phyloP scores from a whole-genome alignment of 768 basidiomycete genomes.

The Asterophora parasitica region DNA sequence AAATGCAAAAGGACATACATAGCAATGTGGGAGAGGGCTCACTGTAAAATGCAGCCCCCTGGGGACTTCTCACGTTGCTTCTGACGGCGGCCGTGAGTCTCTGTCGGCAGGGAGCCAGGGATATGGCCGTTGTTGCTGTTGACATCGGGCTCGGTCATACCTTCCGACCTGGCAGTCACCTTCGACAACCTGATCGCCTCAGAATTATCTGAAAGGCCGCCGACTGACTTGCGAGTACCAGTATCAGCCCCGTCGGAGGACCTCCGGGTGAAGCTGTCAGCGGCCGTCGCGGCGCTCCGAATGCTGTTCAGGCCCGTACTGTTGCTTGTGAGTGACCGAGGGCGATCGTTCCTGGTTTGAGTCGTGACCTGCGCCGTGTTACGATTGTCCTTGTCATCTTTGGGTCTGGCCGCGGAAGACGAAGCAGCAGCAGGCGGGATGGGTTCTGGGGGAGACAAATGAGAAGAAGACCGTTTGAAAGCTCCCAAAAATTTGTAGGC shows the following conservation, averaged over 20 bases:
- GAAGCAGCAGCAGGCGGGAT: conserved; percentile 25
- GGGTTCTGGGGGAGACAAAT: conserved; percentile 39
- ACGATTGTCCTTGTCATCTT: conserved; percentile 9
- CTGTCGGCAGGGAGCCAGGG: conserved; percentile 29
- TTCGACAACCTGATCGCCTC: conserved; percentile 26
- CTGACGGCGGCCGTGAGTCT: conserved; percentile 22
- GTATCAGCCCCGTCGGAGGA: conserved; percentile 9
- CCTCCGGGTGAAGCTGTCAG: conserved; percentile 22
- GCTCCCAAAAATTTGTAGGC: conserved; percentile 62
- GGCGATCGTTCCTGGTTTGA: conserved; percentile 31
- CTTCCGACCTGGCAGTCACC: conserved; percentile 24
- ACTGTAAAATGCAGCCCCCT: conserved; percentile 39
- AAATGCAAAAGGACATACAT: conserved; percentile 1
- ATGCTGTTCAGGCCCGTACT: conserved; percentile 48
- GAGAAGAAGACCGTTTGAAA: conserved; percentile 64
- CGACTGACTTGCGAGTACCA: conserved; percentile 10
- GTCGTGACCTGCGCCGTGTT: conserved; percentile 5
- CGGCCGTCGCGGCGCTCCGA: conserved; percentile 39
- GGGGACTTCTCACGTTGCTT: conserved; percentile 33
- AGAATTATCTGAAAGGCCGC: conserved; percentile 9
- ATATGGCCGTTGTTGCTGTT: conserved; percentile 16
- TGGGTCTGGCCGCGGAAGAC: conserved; percentile 3
- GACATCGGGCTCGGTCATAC: conserved; percentile 26
- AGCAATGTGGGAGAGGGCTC: conserved; percentile 4
- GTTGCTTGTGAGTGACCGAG: conserved; percentile 51